Base-by-base conservation (phyloP, 805 yeast species). In the Saturnispora silvae region DNA sequence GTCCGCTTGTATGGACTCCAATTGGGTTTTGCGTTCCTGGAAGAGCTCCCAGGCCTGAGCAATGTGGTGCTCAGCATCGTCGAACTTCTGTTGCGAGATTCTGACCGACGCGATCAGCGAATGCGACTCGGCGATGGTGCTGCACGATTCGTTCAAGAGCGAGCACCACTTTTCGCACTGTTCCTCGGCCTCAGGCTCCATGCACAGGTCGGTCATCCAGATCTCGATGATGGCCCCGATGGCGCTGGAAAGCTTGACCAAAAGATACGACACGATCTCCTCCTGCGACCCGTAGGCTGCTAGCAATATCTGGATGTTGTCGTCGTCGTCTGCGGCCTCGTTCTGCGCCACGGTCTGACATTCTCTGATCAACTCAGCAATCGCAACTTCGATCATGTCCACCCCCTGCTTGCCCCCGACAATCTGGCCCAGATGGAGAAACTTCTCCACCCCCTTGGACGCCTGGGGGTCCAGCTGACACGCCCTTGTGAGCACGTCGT, bases 161-260 rank as follows among this genome's bases (percentile, higher is more conserved):
- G 70, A 58, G 38, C 87, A 78, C 45, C 83, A 65, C 38, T 66
- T 66, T 48, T 86, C 81, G 60, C 97, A 92, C 55, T 75, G 69
- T 7, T 56, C 17, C 59, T 92, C 97, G 2, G 97, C 97, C 46
- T 79, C 77, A 3, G 75, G 75, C 50, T 84, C 94, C 95, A 87
- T 85, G 63, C 97, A 87, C 45, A 87, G 64, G 63, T 89, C 96
- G 1, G 97, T 89, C 96, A 86, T 84, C 95, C 95, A 87, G 40
- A 84, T 81, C 59, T 89, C 98, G 51, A 92, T 81, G 63, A 80
- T 70, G 5, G 95, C 78, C 47, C 89, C 77, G 20, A 84, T 63
- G 0, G 89, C 95, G 52, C 77, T 81, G 45, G 80, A 75, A 33
- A 84, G 53, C 53, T 81, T 82, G 44, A 70, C 71, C 15, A 69